These are phyloP conservation scores for peach (Prunus persica) DNA, from an alignment of 306 rosid species.

Conservation along the genomic window DNA sequence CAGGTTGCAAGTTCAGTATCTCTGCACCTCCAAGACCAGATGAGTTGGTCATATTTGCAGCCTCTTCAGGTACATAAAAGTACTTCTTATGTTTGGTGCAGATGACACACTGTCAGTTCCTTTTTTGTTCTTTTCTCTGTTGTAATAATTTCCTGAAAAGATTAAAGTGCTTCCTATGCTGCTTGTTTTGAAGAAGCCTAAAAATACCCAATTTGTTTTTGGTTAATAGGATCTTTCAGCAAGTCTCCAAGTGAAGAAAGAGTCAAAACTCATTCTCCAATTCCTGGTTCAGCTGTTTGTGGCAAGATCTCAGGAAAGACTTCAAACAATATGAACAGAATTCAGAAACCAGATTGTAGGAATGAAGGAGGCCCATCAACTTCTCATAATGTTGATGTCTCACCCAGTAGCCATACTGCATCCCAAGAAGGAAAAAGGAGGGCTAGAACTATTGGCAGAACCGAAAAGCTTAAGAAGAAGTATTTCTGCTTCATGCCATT, in stretches of 20 bases:
- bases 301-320: not conserved
- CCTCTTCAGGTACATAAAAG: slow-evolving; percentile 32
- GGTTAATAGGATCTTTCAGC: slow-evolving; percentile 17
- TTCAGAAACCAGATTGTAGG: slow-evolving; percentile 1
- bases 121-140: too few relatives aligned
- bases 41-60: slow-evolving; percentile 23
- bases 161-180: too few relatives aligned
- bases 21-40: slow-evolving; percentile 22
- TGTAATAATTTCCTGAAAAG: too few relatives aligned
- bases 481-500: slow-evolving; percentile 36
- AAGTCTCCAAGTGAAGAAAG: not conserved
- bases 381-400: not conserved
- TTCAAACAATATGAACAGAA: slow-evolving; percentile 4
- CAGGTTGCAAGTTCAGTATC: slow-evolving; percentile 27
- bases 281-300: not conserved
- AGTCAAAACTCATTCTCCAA: not conserved
- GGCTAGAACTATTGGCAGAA: slow-evolving; percentile 5
- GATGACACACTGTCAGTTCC: not conserved
- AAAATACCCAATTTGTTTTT: not conserved
- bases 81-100: not conserved
- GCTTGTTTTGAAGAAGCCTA: not conserved
- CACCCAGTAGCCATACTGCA: not conserved
- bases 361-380: slow-evolving; percentile 30
- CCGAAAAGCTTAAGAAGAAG: slow-evolving; percentile 28
- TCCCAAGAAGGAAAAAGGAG: too few relatives aligned